Evolutionary conservation across 192 early-diverging fungal genomes (phyloP), one percentile per base, ranked within the genome.

Genomic region (Podila epigama): DNA sequence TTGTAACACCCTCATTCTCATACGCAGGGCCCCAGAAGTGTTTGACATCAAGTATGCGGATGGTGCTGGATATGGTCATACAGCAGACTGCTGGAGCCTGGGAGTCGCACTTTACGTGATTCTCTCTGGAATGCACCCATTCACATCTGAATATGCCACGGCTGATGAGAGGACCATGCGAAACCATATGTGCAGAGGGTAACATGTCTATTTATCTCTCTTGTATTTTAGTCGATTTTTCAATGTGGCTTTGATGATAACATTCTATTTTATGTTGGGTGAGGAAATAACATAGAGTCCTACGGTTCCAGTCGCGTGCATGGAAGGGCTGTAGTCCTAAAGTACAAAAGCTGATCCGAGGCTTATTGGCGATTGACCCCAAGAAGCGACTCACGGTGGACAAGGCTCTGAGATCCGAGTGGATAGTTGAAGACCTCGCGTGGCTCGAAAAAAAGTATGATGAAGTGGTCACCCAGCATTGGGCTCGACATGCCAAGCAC

Each of bases 51-150:
- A 75, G 50, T 51, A 63, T 20, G 44, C 53, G 0, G 22, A 63
- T 5, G 64, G 81, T 31, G 55, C 64, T 13, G 86, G 90, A 0
- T 90, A 91, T 54, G 84, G 80, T 5, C 81, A 83, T 18, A 66
- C 84, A 3, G 89, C 89, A 7, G 90, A 91, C 70, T 85, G 85
- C 71, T 91, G 90, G 90, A 87, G 86, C 37, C 51, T 94, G 39
- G 95, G 95, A 37, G 89, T 96, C n/a, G 83, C 94, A 70, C 87
- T 92, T 13, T 96, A 95, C 66, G 92, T 93, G 15, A 83, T 89
- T 71, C 80, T 90, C 20, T 89, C 89, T 29, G 82, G 83, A 16
- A 58, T 51, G 2, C 70, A 82, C 29, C 72, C 72, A 0, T 75
- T 75, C 54, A 68, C 72, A 6, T 4, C 58, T 27, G 48, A 52